Percentiles rank a stretch among this genome's conserved stretches.
phyloP scores from a whole-genome alignment of 2,329 filamentous ascomycete genomes.

The Xylariales sp. region DNA sequence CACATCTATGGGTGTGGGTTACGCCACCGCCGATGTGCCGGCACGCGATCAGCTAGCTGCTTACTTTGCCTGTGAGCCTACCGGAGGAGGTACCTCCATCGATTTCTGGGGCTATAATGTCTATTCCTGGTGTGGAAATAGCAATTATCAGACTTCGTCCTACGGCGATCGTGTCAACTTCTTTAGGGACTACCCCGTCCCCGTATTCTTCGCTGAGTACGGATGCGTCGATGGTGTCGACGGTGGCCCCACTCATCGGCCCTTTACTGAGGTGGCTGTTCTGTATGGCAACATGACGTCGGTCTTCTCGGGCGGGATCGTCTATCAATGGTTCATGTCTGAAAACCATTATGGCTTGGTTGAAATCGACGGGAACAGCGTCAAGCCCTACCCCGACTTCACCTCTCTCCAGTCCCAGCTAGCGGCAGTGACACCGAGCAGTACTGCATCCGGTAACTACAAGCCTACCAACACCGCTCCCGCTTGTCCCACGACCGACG shows the following conservation, averaged over 20 bases:
- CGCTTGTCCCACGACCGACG: slow-evolving; percentile 63
- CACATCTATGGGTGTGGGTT: slow-evolving; percentile 75
- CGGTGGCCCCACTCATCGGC: slow-evolving; percentile 58
- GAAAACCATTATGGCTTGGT: slow-evolving; percentile 84
- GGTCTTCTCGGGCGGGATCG: slow-evolving; percentile 93
- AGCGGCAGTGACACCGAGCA: slow-evolving; percentile 59
- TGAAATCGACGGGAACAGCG: slow-evolving; percentile 51
- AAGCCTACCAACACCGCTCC: slow-evolving; percentile 65
- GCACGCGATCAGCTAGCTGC: slow-evolving; percentile 79
- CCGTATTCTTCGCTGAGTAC: slow-evolving; percentile 98
- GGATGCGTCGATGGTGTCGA: slow-evolving; percentile 71
- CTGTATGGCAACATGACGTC: slow-evolving; percentile 79
- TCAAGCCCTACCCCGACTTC: slow-evolving; percentile 70
- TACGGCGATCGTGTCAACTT: slow-evolving; percentile 80
- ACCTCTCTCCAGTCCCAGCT: slow-evolving; percentile 66
- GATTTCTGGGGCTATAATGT: slow-evolving; percentile 99
- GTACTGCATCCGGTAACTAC: slow-evolving; percentile 65
- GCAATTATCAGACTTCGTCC: slow-evolving; percentile 69
- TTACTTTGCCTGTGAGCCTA: slow-evolving; percentile 89
- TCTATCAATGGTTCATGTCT: slow-evolving; percentile 98
- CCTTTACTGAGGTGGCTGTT: slow-evolving; percentile 78
- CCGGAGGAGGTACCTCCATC: slow-evolving; percentile 46
- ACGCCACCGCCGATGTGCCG: slow-evolving; percentile 84
- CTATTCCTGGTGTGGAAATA: slow-evolving; percentile 97
- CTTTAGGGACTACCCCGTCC: slow-evolving; percentile 84